These are phyloP conservation scores for Laburnicola sp. DNA, from an alignment of 2,329 filamentous ascomycete genomes.

Conservation along the genomic window DNA sequence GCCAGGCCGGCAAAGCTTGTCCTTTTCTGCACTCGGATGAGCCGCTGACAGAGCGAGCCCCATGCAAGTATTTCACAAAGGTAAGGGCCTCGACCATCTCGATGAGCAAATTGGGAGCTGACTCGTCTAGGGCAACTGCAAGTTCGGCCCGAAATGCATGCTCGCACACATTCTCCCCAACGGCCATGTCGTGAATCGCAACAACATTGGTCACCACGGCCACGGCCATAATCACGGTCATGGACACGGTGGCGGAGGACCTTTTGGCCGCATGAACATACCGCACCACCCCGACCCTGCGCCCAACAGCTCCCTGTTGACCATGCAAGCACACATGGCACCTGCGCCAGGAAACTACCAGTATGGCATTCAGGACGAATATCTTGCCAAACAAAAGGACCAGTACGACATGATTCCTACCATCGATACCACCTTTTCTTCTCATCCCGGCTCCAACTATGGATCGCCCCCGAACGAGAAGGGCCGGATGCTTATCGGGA, in stretches of 20 bases:
- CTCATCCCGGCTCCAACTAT: slow-evolving; percentile 66
- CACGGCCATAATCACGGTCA: too few species aligned
- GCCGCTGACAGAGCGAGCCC: slow-evolving; percentile 77
- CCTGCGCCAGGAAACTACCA: slow-evolving; percentile 47
- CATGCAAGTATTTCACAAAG: slow-evolving; percentile 99
- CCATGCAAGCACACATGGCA: slow-evolving; percentile 56
- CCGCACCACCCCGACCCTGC: slow-evolving; percentile 69
- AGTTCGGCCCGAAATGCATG: slow-evolving; percentile 96
- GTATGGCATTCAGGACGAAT: slow-evolving; percentile 48
- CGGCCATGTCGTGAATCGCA: slow-evolving; percentile 84
- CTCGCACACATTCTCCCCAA: slow-evolving; percentile 95
- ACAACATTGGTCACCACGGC: slow-evolving; percentile 48
- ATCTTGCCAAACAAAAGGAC: slow-evolving; percentile 37
- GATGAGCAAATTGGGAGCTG: background rate
- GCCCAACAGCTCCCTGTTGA: slow-evolving; percentile 72
- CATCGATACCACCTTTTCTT: slow-evolving; percentile 62
- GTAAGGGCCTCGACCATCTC: slow-evolving; percentile 52
- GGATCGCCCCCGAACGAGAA: slow-evolving; percentile 78
- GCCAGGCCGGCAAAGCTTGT: slow-evolving; percentile 93
- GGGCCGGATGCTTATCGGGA: slow-evolving; percentile 74
- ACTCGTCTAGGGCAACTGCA: slow-evolving; percentile 82
- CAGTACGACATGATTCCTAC: slow-evolving; percentile 57
- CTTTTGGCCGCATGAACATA: slow-evolving; percentile 71
- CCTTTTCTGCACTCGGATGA: slow-evolving; percentile 95
- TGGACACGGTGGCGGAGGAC: slow-evolving; percentile 53